Evolutionary conservation across 78 protist genomes (phyloP), one percentile per base, ranked within the genome.

Genomic region (Chrysochromulina parva): DNA sequence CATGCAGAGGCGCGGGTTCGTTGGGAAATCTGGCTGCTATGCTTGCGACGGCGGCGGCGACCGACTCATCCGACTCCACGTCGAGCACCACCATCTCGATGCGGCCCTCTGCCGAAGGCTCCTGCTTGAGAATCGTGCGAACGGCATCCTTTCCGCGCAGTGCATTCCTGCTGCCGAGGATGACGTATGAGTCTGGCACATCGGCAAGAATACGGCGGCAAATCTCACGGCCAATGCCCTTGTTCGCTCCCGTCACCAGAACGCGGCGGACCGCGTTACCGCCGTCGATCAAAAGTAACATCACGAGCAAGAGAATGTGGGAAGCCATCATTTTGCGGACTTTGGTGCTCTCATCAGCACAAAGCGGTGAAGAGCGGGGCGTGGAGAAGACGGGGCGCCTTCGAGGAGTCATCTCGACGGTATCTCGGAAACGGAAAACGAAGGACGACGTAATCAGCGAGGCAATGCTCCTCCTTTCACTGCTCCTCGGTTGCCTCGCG

Each of bases 191-290:
- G 82, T 73, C 82, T 13, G 82, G 82, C 10, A 19, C 11, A 20
- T 1, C 6, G 24, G 13, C 55, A 22, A 73, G n/a, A 4, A 48
- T 48, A 10, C 6, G 2, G 2, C 6, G 2, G 54, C 50, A 28
- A 66, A 82, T 82, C 50, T 5, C n/a, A 28, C 2, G 38, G 19
- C 88, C 88, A 50, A 82, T 82, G 19, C 88, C 88, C 88, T 82
- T 82, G 48, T 82, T 82, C 66, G 88, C 59, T 7, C 88, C 88
- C 47, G 88, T 82, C 28, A 82, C 88, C 50, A 82, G 60, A 14
- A 82, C 67, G 20, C 71, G 88, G 52, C 66, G 60, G 38, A 80
- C 14, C 55, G 55, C 86, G 38, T 38, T 38, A 38, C 38, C 38
- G 38, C 38, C 38, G 38, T 38, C 38, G 38, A 38, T 38, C 38